A percentile compares a stretch with the other conserved stretches of the same genome.
Evolutionary conservation across 768 basidiomycete species (phyloP).

Genomic region (Kwoniella heveanensis): DNA sequence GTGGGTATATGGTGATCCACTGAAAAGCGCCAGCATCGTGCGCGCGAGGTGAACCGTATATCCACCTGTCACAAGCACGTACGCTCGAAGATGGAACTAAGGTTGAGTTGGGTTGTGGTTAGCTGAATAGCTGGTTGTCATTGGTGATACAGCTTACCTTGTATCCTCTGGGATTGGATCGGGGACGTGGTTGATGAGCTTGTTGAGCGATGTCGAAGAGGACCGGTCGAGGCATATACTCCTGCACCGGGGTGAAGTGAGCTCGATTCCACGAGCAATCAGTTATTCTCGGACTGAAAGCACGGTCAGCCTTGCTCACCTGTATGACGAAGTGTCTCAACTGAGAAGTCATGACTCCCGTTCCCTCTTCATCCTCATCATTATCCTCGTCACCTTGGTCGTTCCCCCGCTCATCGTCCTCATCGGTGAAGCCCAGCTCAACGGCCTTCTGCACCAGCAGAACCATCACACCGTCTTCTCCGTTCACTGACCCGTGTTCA

Average conservation of each 20-base stretch:
- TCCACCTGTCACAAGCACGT: slow-evolving; percentile 66
- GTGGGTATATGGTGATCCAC: slow-evolving; percentile 67
- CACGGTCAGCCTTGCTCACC: too few species aligned
- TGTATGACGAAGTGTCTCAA: slow-evolving; percentile 95
- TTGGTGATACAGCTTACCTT: slow-evolving; percentile 44
- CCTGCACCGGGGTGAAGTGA: slow-evolving; percentile 61
- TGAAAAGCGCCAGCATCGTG: slow-evolving; percentile 84
- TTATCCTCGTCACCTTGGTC: slow-evolving; percentile 55
- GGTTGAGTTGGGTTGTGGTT: too few species aligned
- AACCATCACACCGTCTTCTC: slow-evolving; percentile 5
- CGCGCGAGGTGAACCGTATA: slow-evolving; percentile 78
- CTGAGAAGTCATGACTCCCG: slow-evolving; percentile 75
- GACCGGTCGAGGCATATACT: slow-evolving; percentile 78
- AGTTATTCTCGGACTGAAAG: too few species aligned
- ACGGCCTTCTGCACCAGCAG: slow-evolving; percentile 28
- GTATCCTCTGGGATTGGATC: slow-evolving; percentile 54
- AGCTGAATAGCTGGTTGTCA: too few species aligned
- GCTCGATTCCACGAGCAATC: too few species aligned
- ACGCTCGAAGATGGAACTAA: slow-evolving; percentile 92
- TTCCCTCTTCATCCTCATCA: slow-evolving; percentile 51
- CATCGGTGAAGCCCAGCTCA: slow-evolving; percentile 18
- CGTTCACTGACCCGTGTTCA: background rate
- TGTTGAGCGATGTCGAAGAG: slow-evolving; percentile 70
- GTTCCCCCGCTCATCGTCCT: slow-evolving; percentile 19
- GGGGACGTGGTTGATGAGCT: slow-evolving; percentile 18